Base-by-base conservation (phyloP, 345 rosid species). In the Aquilaria malaccensis region DNA sequence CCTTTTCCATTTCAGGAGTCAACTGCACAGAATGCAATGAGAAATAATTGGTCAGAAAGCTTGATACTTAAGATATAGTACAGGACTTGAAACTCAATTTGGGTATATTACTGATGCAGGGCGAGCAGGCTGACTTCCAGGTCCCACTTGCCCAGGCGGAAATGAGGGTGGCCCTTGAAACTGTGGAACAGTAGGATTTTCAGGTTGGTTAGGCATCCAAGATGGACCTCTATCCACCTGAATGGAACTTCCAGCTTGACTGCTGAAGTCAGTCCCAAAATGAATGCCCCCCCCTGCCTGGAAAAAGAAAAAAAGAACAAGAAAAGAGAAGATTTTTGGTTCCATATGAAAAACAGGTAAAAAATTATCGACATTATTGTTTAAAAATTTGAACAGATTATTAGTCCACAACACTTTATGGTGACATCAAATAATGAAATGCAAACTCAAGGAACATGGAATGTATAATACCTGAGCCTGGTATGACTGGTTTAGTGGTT, bases 1-100 rank as follows among this genome's bases (percentile, higher is more conserved):
- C 91, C 82, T 88, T 83, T 87, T 90, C 97, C 97, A 83, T 94
- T 67, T 90, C 97, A 31, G 97, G 82, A 31, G 89, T 81, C 82
- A 94, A 74, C 99, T 94, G 70, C 70, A 80, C 63, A 48, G 41
- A 43, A 47, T 32, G n/a, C 45, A 55, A 60, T 51, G 45, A 47
- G 14, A 62, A 37, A 13, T 51, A 37, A 62, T 33, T 41, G 4
- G 50, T 51, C 13, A 52, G 41, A 22, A 29, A 32, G 52, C 66
- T n/a, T 11, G 30, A 11, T 45, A 61, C 13, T 52, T 31, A 32
- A 63, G 46, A 48, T 52, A 45, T 7, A 15, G 49, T 47, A 62
- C 33, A 55, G 13, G 33, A 22, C 41, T 30, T 31, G 30, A 63
- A 62, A 66, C 45, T 63, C 32, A 55, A 45, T 52, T 45, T 13